phyloP scores from a whole-genome alignment of 257 asterid species.

The Solanum infundibuliforme region DNA sequence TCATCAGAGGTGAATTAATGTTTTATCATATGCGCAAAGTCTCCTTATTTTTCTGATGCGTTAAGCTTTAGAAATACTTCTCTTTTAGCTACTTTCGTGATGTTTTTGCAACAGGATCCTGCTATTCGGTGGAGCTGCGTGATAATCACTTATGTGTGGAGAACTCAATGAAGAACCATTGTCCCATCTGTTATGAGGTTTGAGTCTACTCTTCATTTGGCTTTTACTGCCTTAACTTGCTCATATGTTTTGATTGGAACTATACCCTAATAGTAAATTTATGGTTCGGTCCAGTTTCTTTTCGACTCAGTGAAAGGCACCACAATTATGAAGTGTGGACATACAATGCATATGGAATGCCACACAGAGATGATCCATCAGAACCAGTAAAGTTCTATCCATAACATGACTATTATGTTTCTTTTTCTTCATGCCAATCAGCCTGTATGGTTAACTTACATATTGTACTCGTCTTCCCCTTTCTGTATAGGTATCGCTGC shows the following conservation, averaged over 20 bases:
- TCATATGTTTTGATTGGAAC: neutral
- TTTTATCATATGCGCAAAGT: neutral
- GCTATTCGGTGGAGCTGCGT: slow-evolving; percentile 54
- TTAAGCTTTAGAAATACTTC: neutral
- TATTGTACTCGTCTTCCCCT: neutral
- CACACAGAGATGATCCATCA: slow-evolving; percentile 43
- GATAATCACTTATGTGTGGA: slow-evolving; percentile 74
- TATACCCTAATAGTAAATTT: neutral
- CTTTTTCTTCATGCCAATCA: neutral
- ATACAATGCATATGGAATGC: slow-evolving; percentile 78
- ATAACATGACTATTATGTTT: neutral
- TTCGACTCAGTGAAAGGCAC: slow-evolving; percentile 77
- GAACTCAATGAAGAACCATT: slow-evolving; percentile 83
- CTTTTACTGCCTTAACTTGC: neutral
- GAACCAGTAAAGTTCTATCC: slow-evolving; percentile 50
- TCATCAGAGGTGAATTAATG: neutral
- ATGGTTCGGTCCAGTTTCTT: slow-evolving; percentile 51
- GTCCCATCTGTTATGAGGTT: slow-evolving; percentile 97
- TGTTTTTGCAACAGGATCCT: slow-evolving; percentile 53
- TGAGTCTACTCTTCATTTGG: neutral
- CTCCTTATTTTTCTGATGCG: neutral
- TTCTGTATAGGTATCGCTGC: slow-evolving; percentile 62
- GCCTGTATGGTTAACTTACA: neutral
- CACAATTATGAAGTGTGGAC: slow-evolving; percentile 75
- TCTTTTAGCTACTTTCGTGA: neutral